phyloP scores from a whole-genome alignment of 345 rosid species.

The Euphorbia pulcherrima region DNA sequence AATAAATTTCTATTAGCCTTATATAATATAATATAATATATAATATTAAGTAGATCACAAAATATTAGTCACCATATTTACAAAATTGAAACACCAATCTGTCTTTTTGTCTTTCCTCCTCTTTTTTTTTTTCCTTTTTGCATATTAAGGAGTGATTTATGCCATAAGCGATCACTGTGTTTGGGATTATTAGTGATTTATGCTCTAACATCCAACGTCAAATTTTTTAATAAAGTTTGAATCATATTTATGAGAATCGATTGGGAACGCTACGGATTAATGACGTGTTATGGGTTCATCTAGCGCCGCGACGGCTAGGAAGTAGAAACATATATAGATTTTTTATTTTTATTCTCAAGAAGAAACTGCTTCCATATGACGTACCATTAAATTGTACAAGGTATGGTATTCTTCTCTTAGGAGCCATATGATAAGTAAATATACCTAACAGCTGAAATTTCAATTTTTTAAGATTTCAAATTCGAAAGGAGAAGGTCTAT shows the following conservation, averaged over 20 bases:
- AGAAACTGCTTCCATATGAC: too few relatives aligned
- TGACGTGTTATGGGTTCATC: too few relatives aligned
- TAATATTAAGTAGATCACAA: constrained; percentile 10
- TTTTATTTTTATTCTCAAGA: too few relatives aligned
- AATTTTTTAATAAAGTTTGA: too few relatives aligned
- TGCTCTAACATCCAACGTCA: too few relatives aligned
- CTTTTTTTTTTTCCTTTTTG: constrained; percentile 15
- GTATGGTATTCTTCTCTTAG: not conserved
- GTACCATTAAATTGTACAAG: too few relatives aligned
- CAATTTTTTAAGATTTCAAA: constrained; percentile 6
- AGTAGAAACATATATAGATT: too few relatives aligned
- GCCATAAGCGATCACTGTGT: constrained; percentile 14
- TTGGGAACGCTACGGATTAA: too few relatives aligned
- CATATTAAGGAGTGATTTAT: constrained; percentile 30
- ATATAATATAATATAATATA: not conserved
- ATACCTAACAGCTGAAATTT: not conserved
- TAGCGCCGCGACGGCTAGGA: too few relatives aligned
- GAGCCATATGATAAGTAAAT: not conserved
- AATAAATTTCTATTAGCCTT: too few relatives aligned
- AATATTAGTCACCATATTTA: not conserved
- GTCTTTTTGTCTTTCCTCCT: constrained; percentile 34
- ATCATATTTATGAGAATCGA: too few relatives aligned
- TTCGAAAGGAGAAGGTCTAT: not conserved
- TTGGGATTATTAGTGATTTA: constrained; percentile 9
- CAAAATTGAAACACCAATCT: constrained; percentile 17